These are phyloP conservation scores for Pythium myriotylum DNA, from an alignment of 352 stramenopile species.

Conservation along the genomic window DNA sequence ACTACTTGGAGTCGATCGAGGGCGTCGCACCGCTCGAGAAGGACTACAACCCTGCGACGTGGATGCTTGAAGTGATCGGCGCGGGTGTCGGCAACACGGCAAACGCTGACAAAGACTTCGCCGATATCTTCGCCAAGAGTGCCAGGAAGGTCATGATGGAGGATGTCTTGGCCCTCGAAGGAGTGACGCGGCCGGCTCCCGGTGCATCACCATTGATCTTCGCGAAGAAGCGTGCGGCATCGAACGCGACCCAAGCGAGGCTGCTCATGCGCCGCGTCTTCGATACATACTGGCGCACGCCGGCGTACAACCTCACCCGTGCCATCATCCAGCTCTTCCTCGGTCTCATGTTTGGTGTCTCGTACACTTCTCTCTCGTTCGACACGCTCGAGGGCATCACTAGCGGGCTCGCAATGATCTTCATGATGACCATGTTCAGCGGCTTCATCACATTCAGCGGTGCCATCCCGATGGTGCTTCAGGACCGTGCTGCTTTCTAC, in stretches of 20 bases:
- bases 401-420: neutral
- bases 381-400: neutral
- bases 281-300: conserved; percentile 69
- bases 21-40: conserved; percentile 38
- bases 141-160: conserved; percentile 15
- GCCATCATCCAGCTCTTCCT: conserved; percentile 27
- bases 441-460: too few relatives aligned
- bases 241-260: conserved; percentile 8
- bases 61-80: too few relatives aligned
- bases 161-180: conserved; percentile 9
- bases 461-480: neutral
- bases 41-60: conserved; percentile 78
- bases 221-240: conserved; percentile 16
- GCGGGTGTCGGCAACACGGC: conserved; percentile 42
- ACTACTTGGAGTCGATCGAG: conserved; percentile 63
- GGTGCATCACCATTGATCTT: conserved; percentile 21
- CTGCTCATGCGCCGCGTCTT: conserved; percentile 34
- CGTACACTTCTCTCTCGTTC: neutral
- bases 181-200: conserved; percentile 4
- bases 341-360: conserved; percentile 47
- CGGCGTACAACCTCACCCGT: conserved; percentile 65
- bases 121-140: conserved; percentile 11
- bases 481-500: conserved; percentile 2
- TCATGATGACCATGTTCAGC: neutral
- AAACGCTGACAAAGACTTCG: conserved; percentile 19